Base-by-base conservation (phyloP, 306 rosid genomes). In the Rosa persica region DNA sequence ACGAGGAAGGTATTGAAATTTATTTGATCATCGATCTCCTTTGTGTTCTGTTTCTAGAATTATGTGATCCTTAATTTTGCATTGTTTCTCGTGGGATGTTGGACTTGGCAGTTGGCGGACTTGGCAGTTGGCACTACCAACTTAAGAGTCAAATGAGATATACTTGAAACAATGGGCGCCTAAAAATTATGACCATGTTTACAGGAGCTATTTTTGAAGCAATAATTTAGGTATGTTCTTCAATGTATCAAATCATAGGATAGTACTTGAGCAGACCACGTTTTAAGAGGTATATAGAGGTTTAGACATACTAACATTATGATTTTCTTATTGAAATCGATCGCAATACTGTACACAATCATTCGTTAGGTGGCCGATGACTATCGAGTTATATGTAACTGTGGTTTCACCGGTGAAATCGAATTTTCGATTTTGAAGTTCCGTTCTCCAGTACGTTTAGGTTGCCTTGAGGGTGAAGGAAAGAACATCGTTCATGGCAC, bases 401-500 rank as follows among this genome's bases (percentile, higher is more conserved):
- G 52, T 47, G 19, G 4, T 47, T 47, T 13, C 52, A 47, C 5
- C 3, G 5, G 52, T 13, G 11, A 13, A 47, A 1, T 13, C 19
- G 17, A 47, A 30, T 30, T 30, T 30, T 30, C 36, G 36, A 30
- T 30, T 30, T 30, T 2, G 36, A 3, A 47, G 52, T 47, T 47
- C 5, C 52, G 17, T 34, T 27, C 34, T 49, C 16, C 30, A 11
- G 11, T 43, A 0, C 0, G 76, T 34, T 16, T 51, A 51, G 62
- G 23, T 6, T 72, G 43, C 47, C 76, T 51, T 19, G 30, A 52
- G 64, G 43, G 16, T 72, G n/a, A 61, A 51, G 64, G 25, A 51
- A 72, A 72, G 61, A 72, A 72, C 76, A 49, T 49, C 62, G 17
- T 43, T 43, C 46, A 43, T 43, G 46, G 46, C 46, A 43, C 46